Evolutionary conservation across 768 basidiomycete genomes (phyloP), one percentile per base, ranked within the genome.

Genomic region (Termitomyces sp.): DNA sequence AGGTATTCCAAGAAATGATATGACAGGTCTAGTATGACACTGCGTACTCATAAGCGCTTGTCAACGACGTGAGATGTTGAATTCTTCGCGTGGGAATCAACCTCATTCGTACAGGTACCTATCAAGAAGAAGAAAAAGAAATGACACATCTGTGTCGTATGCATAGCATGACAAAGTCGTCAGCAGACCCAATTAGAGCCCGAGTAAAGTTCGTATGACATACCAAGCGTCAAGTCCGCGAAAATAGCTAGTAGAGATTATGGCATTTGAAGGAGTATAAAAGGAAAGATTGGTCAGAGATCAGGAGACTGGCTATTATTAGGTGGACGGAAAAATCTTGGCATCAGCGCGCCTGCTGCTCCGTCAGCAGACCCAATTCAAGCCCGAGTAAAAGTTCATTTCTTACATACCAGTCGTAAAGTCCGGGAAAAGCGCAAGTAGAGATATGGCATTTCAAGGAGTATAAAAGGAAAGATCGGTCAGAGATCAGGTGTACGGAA

Each of bases 271-370:
- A 27, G 27, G 27, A 27, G 27, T 27, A 27, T 27, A 27, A 27
- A 1, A 27, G 1, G 1, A 27, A 27, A 4, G 0, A 27, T 27
- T n/a, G n/a, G n/a, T n/a, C n/a, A n/a, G n/a, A n/a, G n/a, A n/a
- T n/a, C n/a, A n/a, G n/a, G n/a, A n/a, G n/a, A n/a, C n/a, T n/a
- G n/a, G n/a, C n/a, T n/a, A n/a, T n/a, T n/a, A 27, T 27, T 27
- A 27, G 27, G 27, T 27, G 27, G 27, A 27, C 1, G 27, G 27
- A 27, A 27, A 27, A 27, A 27, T 27, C 27, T 27, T 27, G 27
- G 27, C 27, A 27, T 27, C 1, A 27, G 27, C 27, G 27, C 27
- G 27, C 27, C 27, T 27, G 1, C 27, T 27, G 1, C 27, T 27
- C 27, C 4, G 27, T 27, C 27, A 27, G 1, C 27, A 44, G 42